Conservation (phyloP, 441 rosid genomes). For the Hura crepitans region DNA sequence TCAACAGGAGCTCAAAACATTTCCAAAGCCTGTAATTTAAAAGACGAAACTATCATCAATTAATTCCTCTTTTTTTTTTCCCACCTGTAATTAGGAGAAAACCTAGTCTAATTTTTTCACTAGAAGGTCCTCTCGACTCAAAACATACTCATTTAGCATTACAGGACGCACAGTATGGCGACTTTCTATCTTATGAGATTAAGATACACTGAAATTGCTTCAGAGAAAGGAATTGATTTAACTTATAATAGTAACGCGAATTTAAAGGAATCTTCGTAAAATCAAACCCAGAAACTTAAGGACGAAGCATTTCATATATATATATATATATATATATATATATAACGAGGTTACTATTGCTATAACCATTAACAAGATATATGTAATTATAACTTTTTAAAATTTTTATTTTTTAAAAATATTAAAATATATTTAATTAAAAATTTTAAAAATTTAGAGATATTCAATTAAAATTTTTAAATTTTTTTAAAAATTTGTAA, state of each 20-base stretch:
- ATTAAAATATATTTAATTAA: too few relatives aligned
- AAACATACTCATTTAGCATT: neutral
- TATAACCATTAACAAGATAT: neutral
- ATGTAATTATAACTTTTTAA: too few relatives aligned
- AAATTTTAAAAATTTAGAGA: too few relatives aligned
- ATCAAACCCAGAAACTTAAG: neutral
- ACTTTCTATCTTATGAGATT: neutral
- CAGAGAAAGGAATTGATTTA: neutral
- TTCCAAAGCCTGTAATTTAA: constrained; percentile 35
- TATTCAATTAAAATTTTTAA: too few relatives aligned
- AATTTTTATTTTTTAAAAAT: too few relatives aligned
- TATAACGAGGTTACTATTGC: neutral
- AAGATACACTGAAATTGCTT: neutral
- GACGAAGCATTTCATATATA: neutral
- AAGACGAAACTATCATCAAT: constrained; percentile 12
- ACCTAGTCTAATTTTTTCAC: neutral
- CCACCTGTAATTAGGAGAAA: neutral
- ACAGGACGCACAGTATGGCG: neutral
- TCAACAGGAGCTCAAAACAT: constrained; percentile 45
- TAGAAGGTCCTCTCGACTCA: neutral
- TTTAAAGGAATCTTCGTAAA: neutral
- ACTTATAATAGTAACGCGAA: neutral
- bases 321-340: too few relatives aligned
- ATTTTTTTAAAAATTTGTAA: too few relatives aligned
- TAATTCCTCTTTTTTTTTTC: neutral